Evolutionary conservation across 2,329 filamentous ascomycete species (phyloP).

Genomic region (Lachnellula occidentalis): DNA sequence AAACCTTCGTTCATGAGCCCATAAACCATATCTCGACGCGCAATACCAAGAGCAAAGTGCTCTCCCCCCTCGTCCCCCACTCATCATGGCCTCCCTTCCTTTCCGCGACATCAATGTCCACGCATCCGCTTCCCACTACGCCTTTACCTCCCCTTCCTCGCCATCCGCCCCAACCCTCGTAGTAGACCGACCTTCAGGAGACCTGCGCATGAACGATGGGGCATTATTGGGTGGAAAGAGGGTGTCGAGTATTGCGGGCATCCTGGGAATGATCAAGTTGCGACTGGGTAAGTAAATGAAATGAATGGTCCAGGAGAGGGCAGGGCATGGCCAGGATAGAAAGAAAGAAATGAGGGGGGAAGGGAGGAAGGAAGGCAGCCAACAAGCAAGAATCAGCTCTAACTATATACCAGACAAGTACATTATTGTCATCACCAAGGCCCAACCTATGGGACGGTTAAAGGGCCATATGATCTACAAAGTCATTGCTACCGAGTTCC

Average conservation of each 20-base stretch:
- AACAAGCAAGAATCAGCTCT: slow-evolving; percentile 8
- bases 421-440: slow-evolving; percentile 93
- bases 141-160: slow-evolving; percentile 92
- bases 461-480: slow-evolving; percentile 97
- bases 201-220: slow-evolving; percentile 79
- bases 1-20: not conserved
- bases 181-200: slow-evolving; percentile 86
- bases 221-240: slow-evolving; percentile 70
- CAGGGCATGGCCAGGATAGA: too few species aligned
- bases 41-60: not conserved
- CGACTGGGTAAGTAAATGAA: slow-evolving; percentile 65
- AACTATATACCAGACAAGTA: slow-evolving; percentile 66
- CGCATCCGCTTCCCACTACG: slow-evolving; percentile 85
- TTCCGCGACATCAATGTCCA: slow-evolving; percentile 98
- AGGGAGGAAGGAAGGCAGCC: too few species aligned
- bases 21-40: not conserved
- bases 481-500: slow-evolving; percentile 82
- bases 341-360: too few species aligned
- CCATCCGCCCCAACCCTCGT: slow-evolving; percentile 82
- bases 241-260: slow-evolving; percentile 90
- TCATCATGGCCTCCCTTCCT: slow-evolving; percentile 54
- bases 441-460: slow-evolving; percentile 80
- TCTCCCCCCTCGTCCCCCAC: not conserved
- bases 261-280: slow-evolving; percentile 88
- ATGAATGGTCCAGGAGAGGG: not conserved